Conservation (phyloP, 805 yeast genomes). For the Kodamaea neixiangensis region DNA sequence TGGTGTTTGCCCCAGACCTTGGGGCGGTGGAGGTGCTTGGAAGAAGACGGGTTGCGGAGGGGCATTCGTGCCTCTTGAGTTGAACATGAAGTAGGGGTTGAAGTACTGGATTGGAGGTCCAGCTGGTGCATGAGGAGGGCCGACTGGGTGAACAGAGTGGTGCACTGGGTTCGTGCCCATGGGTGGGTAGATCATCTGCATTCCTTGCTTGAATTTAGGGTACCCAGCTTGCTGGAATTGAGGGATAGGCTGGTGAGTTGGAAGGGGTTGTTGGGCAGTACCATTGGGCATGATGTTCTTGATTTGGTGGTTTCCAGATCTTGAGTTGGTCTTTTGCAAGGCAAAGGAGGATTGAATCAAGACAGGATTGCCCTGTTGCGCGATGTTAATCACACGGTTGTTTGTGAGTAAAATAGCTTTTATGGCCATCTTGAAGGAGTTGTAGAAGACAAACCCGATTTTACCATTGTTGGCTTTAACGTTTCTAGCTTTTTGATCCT, state of each 20-base stretch:
- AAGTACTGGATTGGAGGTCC: slow-evolving; percentile 11
- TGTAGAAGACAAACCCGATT: slow-evolving; percentile 66
- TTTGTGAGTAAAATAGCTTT: slow-evolving; percentile 59
- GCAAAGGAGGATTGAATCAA: slow-evolving; percentile 43
- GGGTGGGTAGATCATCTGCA: slow-evolving; percentile 5
- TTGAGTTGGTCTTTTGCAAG: slow-evolving; percentile 30
- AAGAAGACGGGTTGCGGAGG: not conserved
- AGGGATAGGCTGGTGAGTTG: not conserved
- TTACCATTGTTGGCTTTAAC: slow-evolving; percentile 11
- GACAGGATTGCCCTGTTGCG: slow-evolving; percentile 19
- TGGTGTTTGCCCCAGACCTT: not conserved
- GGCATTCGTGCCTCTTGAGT: not conserved
- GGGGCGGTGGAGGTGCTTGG: not conserved
- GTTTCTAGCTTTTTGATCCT: slow-evolving; percentile 5
- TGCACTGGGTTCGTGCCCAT: not conserved
- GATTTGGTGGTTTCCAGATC: not conserved
- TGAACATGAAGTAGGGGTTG: slow-evolving; percentile 12
- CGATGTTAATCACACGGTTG: slow-evolving; percentile 25
- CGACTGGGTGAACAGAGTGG: not conserved
- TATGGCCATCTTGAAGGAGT: slow-evolving; percentile 58
- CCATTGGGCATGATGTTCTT: not conserved
- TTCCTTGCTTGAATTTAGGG: slow-evolving; percentile 6
- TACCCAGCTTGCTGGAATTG: not conserved
- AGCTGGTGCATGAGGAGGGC: slow-evolving; percentile 1
- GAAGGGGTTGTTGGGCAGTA: not conserved